A percentile compares a stretch with the other conserved stretches of the same genome.
Conservation (phyloP, 2,329 filamentous ascomycete genomes). For the Mollisiaceae sp. region DNA sequence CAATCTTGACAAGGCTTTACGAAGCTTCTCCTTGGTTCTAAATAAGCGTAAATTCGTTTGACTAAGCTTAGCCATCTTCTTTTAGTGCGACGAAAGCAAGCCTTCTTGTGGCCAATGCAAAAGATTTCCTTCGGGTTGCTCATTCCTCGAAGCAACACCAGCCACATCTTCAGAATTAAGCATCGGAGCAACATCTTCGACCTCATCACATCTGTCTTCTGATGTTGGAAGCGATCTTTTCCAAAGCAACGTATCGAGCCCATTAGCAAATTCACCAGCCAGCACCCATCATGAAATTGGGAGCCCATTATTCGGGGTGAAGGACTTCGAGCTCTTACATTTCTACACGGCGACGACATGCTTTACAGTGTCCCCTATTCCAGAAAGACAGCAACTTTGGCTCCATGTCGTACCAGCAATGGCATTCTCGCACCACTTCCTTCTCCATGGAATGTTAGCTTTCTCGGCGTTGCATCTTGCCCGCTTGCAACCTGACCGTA, state of each 20-base stretch:
- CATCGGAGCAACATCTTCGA: not conserved
- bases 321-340: slow-evolving; percentile 32
- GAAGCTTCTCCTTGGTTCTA: too few relatives aligned
- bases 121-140: not conserved
- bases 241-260: too few relatives aligned
- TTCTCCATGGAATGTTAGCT: slow-evolving; percentile 30
- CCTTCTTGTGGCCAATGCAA: not conserved
- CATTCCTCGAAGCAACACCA: not conserved
- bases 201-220: not conserved
- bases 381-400: slow-evolving; percentile 22
- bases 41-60: too few relatives aligned
- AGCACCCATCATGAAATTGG: not conserved
- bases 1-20: too few relatives aligned
- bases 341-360: slow-evolving; percentile 29
- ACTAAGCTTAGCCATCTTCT: not conserved
- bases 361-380: slow-evolving; percentile 21
- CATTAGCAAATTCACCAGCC: not conserved
- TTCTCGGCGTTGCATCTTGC: slow-evolving; percentile 30
- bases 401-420: slow-evolving; percentile 27
- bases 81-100: not conserved
- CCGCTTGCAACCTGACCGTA: slow-evolving; percentile 16
- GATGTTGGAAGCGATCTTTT: not conserved
- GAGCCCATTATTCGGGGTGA: slow-evolving; percentile 10
- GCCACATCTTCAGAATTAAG: not conserved
- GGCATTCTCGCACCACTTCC: slow-evolving; percentile 28